Base-by-base conservation (phyloP, 805 yeast species). In the Schwanniomyces polymorphus region DNA sequence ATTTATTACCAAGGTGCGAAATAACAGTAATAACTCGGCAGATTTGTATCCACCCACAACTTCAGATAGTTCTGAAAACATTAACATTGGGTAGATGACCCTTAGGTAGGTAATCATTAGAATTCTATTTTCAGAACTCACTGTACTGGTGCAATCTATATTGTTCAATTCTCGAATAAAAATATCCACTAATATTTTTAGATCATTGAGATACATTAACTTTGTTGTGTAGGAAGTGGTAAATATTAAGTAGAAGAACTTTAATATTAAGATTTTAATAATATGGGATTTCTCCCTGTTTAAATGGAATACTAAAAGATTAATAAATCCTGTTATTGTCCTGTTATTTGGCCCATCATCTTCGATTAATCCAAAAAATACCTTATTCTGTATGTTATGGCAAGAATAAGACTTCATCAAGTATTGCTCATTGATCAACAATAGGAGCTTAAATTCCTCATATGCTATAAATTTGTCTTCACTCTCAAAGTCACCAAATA, bases 361-460 rank as follows among this genome's bases (percentile, higher is more conserved):
- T 27, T 66, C 60, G 34, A 77, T 67, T 45, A 91, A 61, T 2
- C 78, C 76, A 4, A 75, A 71, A 57, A 86, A 80, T 1, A 88
- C 85, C 48, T 59, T 55, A 52, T 77, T 78, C 55, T 83, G 79
- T 23, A 52, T 42, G 1, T 50, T 50, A 1, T 53, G 44, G 31
- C 62, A 57, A 4, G 64, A 47, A 63, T 75, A 57, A 54, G 76
- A 63, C 54, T 72, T 51, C 80, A 89, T 85, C 85, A 91, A 81
- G 64, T 82, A 91, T 65, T 91, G 97, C 61, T 91, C 97, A 65
- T 91, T 91, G 23, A 91, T 70, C 1, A 90, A 84, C 34, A 91
- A 69, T 10, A 91, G 64, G 12, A 88, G 68, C 57, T 83, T 84
- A 69, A 91, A 84, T 50, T 85, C 83, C 34, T 88, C 80, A 51